These are phyloP conservation scores for Euphorbia corollata DNA, from an alignment of 441 rosid species.

Conservation along the genomic window DNA sequence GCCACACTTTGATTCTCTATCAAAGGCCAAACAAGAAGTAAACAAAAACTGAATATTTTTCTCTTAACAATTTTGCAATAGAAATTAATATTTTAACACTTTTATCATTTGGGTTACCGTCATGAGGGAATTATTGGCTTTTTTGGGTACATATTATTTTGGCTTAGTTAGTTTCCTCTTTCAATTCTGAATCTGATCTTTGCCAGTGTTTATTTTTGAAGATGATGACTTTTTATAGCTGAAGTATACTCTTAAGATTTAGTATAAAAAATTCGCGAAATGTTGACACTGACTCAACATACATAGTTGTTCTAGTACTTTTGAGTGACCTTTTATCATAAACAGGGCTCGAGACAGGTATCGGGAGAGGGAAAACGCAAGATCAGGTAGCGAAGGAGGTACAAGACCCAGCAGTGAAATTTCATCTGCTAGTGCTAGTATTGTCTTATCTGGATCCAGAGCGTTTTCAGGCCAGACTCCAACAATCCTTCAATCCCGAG, in stretches of 20 bases:
- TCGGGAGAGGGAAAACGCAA: slow-evolving; percentile 73
- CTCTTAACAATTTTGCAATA: background rate
- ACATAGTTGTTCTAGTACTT: too few species aligned
- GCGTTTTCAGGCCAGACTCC: slow-evolving; percentile 60
- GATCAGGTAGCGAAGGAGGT: slow-evolving; percentile 46
- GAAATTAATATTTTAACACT: background rate
- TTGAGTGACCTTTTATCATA: slow-evolving; percentile 13
- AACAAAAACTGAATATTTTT: too few species aligned
- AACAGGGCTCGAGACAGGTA: slow-evolving; percentile 64
- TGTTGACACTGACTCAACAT: too few species aligned
- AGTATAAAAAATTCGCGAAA: too few species aligned
- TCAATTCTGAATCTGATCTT: background rate
- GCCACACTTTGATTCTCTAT: too few species aligned
- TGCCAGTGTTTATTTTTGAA: background rate
- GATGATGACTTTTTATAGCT: background rate
- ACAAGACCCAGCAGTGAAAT: slow-evolving; percentile 35
- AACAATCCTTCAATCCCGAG: slow-evolving; percentile 65
- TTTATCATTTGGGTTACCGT: too few species aligned
- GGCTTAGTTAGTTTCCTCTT: background rate
- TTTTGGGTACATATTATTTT: background rate
- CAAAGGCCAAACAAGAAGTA: too few species aligned
- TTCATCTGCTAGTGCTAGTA: slow-evolving; percentile 33
- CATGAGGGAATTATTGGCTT: background rate
- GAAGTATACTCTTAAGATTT: too few species aligned
- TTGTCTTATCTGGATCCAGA: slow-evolving; percentile 55